Conservation (phyloP, 2,329 filamentous ascomycete species). For the Fusarium scirpi region DNA sequence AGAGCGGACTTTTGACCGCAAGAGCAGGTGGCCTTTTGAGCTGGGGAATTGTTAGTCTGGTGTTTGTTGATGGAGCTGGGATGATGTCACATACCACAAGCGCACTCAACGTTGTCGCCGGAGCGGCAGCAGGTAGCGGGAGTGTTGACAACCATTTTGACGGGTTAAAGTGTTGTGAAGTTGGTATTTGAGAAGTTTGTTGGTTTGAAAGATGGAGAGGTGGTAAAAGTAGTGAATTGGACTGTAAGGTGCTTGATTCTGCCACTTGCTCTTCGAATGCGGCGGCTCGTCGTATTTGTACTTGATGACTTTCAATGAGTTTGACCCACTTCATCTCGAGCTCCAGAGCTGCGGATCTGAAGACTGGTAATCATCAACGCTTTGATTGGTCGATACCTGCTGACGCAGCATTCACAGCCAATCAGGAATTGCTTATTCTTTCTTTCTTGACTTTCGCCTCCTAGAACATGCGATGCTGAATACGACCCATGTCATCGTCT, state of each 20-base stretch:
- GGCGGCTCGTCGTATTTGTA: constrained; percentile 46
- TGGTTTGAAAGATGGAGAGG: neutral
- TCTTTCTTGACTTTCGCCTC: constrained; percentile 29
- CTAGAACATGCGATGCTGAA: constrained; percentile 31
- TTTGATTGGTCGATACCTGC: neutral
- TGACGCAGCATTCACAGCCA: neutral
- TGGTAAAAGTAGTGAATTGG: neutral
- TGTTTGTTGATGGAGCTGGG: neutral
- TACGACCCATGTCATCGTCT: constrained; percentile 15
- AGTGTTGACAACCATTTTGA: constrained; percentile 51
- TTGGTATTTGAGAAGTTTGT: neutral
- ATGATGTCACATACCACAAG: constrained; percentile 64
- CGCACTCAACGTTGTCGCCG: constrained; percentile 62
- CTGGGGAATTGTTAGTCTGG: constrained; percentile 51
- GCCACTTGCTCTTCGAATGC: constrained; percentile 1
- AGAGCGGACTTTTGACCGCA: constrained; percentile 91
- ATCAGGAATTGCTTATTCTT: constrained; percentile 46
- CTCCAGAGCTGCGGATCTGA: constrained; percentile 3
- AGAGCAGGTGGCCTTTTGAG: constrained; percentile 79
- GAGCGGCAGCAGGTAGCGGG: constrained; percentile 69
- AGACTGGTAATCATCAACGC: constrained; percentile 25
- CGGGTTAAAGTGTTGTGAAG: constrained; percentile 7
- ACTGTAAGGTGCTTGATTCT: constrained; percentile 19
- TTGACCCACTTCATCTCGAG: constrained; percentile 30
- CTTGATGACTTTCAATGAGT: constrained; percentile 7